Evolutionary conservation across 768 basidiomycete genomes (phyloP), one percentile per base, ranked within the genome.

Genomic region (Clitopilus hobsonii): DNA sequence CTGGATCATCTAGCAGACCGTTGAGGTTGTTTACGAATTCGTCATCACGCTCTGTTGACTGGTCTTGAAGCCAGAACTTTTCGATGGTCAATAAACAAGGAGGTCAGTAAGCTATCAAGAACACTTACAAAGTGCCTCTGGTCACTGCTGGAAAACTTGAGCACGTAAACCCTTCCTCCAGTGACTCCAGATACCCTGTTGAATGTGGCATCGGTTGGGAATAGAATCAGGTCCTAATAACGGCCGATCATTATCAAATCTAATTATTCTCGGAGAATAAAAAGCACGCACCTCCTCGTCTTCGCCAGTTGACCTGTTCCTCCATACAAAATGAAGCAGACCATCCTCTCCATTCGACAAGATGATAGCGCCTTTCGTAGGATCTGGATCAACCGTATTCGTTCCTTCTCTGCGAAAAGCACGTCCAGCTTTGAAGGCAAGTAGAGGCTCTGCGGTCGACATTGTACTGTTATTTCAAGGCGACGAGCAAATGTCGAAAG

Each of bases 31-130:
- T 71, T 13, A 81, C 81, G 59, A 91, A 89, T 67, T 91, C 88
- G 16, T 81, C 79, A 60, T 93, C 90, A 32, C 88, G 79, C 2
- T 71, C 76, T 16, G 81, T 64, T 10, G 85, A 84, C 20, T 80
- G 84, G 63, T 92, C 88, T 87, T 92, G 91, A 82, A 92, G 75
- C 90, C 90, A 93, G 63, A 91, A 93, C 91, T 93, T 61, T 36
- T 51, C 63, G 22, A 58, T 56, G 53, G 50, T 58, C 38, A 47
- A 28, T 53, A 10, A 36, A 36, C 22, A 26, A 18, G 41, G 3
- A 51, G 14, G 13, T 49, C 6, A 13, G 28, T 7, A n/a, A 28
- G 16, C 54, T 28, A 2, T 56, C 8, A 59, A 58, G 28, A 14
- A 53, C n/a, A 76, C 85, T 69, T 64, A 95, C 94, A 68, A 97